Evolutionary conservation across 2,329 filamentous ascomycete genomes (phyloP).

Genomic region (Xylaria digitata): DNA sequence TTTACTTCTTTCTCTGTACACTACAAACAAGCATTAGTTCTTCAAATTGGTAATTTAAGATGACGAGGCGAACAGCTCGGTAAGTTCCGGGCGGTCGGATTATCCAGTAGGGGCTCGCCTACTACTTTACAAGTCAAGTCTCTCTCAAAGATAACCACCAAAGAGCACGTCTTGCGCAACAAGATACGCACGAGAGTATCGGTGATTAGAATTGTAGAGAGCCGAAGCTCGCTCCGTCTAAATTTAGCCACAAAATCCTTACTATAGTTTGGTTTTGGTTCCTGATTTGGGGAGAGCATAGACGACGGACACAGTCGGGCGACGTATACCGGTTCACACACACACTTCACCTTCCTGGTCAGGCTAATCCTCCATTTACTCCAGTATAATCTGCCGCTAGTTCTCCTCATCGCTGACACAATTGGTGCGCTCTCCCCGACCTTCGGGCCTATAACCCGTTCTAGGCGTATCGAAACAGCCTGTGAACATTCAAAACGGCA

Average conservation of each 20-base stretch:
- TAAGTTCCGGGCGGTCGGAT: conserved; percentile 1
- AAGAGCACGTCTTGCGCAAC: not conserved
- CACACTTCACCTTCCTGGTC: conserved; percentile 35
- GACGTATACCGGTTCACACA: conserved; percentile 20
- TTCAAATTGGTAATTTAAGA: conserved; percentile 1
- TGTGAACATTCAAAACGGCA: conserved; percentile 6
- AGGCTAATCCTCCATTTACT: conserved; percentile 33
- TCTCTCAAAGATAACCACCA: not conserved
- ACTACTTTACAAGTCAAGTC: not conserved
- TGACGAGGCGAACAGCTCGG: not conserved
- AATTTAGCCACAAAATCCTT: conserved; percentile 24
- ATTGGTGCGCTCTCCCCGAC: conserved; percentile 31
- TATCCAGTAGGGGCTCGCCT: not conserved
- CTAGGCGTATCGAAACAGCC: conserved; percentile 3
- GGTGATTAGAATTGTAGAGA: not conserved
- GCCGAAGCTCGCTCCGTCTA: conserved; percentile 28
- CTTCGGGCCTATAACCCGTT: conserved; percentile 37
- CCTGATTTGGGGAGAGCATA: conserved; percentile 14
- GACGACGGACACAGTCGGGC: conserved; percentile 8
- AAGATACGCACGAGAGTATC: too few relatives aligned
- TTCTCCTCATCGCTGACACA: conserved; percentile 11
- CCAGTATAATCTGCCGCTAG: conserved; percentile 22
- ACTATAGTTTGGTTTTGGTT: not conserved
- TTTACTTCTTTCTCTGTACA: not conserved
- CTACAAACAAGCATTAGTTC: not conserved